Evolutionary conservation across 345 rosid species (phyloP).

Genomic region (Salix udensis): DNA sequence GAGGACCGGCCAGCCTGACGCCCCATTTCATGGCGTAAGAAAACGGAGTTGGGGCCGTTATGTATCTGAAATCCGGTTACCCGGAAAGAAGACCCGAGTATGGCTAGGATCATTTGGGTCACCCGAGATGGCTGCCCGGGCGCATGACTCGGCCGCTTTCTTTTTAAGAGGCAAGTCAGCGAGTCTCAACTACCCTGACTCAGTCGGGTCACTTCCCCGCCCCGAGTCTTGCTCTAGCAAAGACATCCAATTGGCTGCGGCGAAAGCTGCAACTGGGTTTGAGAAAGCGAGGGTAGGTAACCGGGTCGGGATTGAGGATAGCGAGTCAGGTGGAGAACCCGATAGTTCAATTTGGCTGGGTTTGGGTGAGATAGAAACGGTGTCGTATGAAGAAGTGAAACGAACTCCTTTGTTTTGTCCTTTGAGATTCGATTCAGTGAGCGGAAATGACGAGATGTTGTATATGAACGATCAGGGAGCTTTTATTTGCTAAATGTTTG

Average conservation of each 20-base stretch:
- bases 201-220: slow-evolving; percentile 20
- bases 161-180: slow-evolving; percentile 27
- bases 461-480: too few relatives aligned
- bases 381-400: slow-evolving; percentile 12
- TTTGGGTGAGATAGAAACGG: background rate
- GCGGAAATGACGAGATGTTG: background rate
- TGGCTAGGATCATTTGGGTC: slow-evolving; percentile 33
- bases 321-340: background rate
- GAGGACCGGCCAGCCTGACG: slow-evolving; percentile 8
- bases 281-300: background rate
- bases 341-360: background rate
- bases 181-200: slow-evolving; percentile 27
- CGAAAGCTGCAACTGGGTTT: slow-evolving; percentile 16
- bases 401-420: slow-evolving; percentile 4
- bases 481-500: too few relatives aligned
- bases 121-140: slow-evolving; percentile 31
- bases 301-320: background rate
- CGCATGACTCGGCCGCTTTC: slow-evolving; percentile 33
- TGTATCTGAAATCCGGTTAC: slow-evolving; percentile 31
- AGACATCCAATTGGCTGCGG: slow-evolving; percentile 32
- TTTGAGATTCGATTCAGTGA: slow-evolving; percentile 8
- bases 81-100: slow-evolving; percentile 28
- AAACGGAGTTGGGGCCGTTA: slow-evolving; percentile 33
- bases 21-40: slow-evolving; percentile 24
- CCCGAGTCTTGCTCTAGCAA: slow-evolving; percentile 23